Conservation (phyloP, 306 rosid genomes). For the Amphicarpaea edgeworthii region DNA sequence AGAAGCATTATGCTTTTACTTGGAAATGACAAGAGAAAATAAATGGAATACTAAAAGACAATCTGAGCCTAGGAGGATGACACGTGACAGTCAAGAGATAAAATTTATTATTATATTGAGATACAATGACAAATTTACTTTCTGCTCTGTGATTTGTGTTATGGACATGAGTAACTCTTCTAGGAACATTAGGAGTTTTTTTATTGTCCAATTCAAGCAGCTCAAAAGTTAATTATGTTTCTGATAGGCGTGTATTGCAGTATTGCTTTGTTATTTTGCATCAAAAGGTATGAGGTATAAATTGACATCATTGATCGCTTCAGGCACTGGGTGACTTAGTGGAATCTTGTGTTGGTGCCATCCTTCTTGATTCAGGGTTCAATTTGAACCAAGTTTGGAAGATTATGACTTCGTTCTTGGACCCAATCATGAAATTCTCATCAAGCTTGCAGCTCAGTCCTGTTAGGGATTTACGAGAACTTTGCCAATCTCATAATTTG, state of each 20-base stretch:
- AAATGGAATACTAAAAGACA: slow-evolving; percentile 1
- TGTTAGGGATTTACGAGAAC: slow-evolving; percentile 79
- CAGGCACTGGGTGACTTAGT: slow-evolving; percentile 94
- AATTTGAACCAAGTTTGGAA: slow-evolving; percentile 74
- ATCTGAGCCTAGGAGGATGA: neutral
- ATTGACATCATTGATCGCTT: slow-evolving; percentile 42
- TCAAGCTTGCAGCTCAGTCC: slow-evolving; percentile 83
- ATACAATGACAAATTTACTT: slow-evolving; percentile 18
- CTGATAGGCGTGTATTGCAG: slow-evolving; percentile 29
- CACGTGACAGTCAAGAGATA: neutral
- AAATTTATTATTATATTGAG: neutral
- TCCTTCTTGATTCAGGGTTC: slow-evolving; percentile 92
- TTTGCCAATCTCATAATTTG: slow-evolving; percentile 70
- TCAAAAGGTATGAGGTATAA: slow-evolving; percentile 15
- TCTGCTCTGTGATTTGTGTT: slow-evolving; percentile 28
- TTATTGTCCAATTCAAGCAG: neutral
- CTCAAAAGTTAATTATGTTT: neutral
- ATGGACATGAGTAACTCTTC: neutral
- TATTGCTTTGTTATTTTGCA: slow-evolving; percentile 37
- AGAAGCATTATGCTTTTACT: neutral
- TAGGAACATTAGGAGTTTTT: slow-evolving; percentile 21
- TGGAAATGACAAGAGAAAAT: slow-evolving; percentile 9
- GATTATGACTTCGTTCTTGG: slow-evolving; percentile 78
- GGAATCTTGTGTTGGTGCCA: slow-evolving; percentile 91
- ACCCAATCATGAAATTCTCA: slow-evolving; percentile 76